Evolutionary conservation across 441 rosid genomes (phyloP), one percentile per base, ranked within the genome.

Genomic region (Brassica hybrid): DNA sequence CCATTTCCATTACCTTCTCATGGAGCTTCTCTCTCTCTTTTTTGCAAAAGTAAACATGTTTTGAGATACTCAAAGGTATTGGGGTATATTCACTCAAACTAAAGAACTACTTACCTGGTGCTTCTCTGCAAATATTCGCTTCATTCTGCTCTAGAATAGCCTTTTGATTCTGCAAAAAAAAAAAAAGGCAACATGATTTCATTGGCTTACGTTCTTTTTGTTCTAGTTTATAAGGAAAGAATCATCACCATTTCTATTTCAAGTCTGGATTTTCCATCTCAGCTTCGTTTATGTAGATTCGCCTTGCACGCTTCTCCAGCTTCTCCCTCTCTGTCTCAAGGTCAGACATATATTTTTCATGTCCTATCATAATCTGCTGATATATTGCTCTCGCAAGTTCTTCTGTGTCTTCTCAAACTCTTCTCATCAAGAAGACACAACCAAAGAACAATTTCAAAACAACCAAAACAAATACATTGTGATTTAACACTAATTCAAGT

Each of bases 121-220:
- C 67, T 80, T 85, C 64, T 86, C 86, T 8, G 88, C 21, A 19
- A 19, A 19, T 19, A 19, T 19, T 19, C 21, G 21, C 21, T 19
- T 19, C 21, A 19, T 19, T 81, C 82, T 94, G 93, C 88, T 90
- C 97, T 84, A 78, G 38, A 70, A 81, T 81, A 62, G 94, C 93
- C 60, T 34, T 88, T 76, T 86, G 88, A 80, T 85, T 84, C 94
- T 91, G 65, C 52, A n/a, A n/a, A n/a, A 81, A 73, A 25, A 69
- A 64, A 14, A 6, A 72, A 71, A 62, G 17, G 21, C 23, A 11
- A 7, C 56, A 48, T 1, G 6, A 9, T 61, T 62, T 4, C 16
- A 63, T 7, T 27, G 17, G 5, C 36, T 56, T 56, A 1, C 21
- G 21, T 63, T 63, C 2, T 34, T 34, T 30, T 30, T 30, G 34